A percentile compares a stretch with the other conserved stretches of the same genome.
Evolutionary conservation across 805 yeast genomes (phyloP).

Genomic region (Torulaspora quercuum): DNA sequence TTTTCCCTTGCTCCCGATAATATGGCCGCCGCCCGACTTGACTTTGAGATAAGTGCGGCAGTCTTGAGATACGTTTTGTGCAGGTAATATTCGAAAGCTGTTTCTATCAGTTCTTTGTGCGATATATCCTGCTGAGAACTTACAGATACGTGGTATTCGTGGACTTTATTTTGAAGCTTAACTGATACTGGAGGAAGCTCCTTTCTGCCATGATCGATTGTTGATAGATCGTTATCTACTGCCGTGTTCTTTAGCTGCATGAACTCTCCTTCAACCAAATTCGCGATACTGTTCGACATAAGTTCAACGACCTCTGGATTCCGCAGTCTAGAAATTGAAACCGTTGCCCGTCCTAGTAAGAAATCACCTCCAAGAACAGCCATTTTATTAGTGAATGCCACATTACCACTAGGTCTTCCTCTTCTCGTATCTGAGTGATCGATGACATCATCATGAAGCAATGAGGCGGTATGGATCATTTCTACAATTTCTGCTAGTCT

Average conservation of each 20-base stretch:
- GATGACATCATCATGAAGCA: constrained; percentile 95
- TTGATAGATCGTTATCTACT: constrained; percentile 45
- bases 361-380: constrained; percentile 97
- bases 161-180: constrained; percentile 20
- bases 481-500: constrained; percentile 96
- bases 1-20: constrained; percentile 75
- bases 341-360: constrained; percentile 91
- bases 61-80: constrained; percentile 96
- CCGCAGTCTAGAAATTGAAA: constrained; percentile 85
- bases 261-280: constrained; percentile 96
- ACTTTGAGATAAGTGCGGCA: constrained; percentile 89
- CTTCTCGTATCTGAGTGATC: constrained; percentile 85
- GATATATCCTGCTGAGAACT: constrained; percentile 35
- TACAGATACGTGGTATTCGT: constrained; percentile 34
- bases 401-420: constrained; percentile 86
- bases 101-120: constrained; percentile 64
- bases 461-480: constrained; percentile 95
- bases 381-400: constrained; percentile 95
- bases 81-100: constrained; percentile 92
- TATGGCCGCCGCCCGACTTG: constrained; percentile 89
- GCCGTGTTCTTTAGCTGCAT: constrained; percentile 97
- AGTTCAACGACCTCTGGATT: constrained; percentile 97
- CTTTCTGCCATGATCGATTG: constrained; percentile 30
- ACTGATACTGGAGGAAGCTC: constrained; percentile 40
- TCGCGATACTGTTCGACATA: constrained; percentile 93